These are phyloP conservation scores for Arthrobotrys sphaeroides DNA, from an alignment of 2,329 filamentous ascomycete genomes.

Conservation along the genomic window DNA sequence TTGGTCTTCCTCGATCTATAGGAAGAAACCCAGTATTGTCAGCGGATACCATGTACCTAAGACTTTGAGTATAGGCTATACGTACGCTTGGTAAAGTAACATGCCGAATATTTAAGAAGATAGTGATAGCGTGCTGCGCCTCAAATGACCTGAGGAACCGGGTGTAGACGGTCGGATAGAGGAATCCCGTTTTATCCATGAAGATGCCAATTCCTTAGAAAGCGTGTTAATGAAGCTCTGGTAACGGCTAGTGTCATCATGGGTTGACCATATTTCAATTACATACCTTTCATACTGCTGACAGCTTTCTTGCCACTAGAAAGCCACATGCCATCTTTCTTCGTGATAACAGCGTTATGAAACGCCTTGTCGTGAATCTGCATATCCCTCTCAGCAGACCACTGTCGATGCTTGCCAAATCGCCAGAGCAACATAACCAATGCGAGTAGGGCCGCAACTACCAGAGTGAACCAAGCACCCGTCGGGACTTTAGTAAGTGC, in stretches of 20 bases:
- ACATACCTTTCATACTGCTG: constrained; percentile 41
- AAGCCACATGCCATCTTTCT: constrained; percentile 39
- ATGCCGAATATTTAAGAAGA: constrained; percentile 77
- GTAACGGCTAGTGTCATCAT: not conserved
- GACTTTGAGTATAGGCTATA: not conserved
- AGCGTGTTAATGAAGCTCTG: not conserved
- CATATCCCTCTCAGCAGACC: constrained; percentile 70
- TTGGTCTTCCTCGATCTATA: constrained; percentile 60
- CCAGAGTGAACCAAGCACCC: constrained; percentile 80
- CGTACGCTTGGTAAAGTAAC: constrained; percentile 60
- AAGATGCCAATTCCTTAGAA: constrained; percentile 74
- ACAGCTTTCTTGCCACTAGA: constrained; percentile 32
- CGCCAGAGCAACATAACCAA: constrained; percentile 77
- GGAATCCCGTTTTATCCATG: constrained; percentile 78
- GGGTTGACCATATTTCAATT: constrained; percentile 31
- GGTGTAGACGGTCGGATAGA: constrained; percentile 73
- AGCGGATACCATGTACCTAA: not conserved
- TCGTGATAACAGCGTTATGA: constrained; percentile 39
- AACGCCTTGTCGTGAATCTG: constrained; percentile 47
- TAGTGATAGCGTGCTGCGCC: constrained; percentile 72
- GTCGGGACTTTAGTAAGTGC: constrained; percentile 77
- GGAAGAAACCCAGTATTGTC: constrained; percentile 4
- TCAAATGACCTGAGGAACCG: constrained; percentile 78
- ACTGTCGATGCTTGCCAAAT: constrained; percentile 81
- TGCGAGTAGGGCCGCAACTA: constrained; percentile 71